phyloP scores from a whole-genome alignment of 2,329 filamentous ascomycete genomes.

The Bertia moriformis region DNA sequence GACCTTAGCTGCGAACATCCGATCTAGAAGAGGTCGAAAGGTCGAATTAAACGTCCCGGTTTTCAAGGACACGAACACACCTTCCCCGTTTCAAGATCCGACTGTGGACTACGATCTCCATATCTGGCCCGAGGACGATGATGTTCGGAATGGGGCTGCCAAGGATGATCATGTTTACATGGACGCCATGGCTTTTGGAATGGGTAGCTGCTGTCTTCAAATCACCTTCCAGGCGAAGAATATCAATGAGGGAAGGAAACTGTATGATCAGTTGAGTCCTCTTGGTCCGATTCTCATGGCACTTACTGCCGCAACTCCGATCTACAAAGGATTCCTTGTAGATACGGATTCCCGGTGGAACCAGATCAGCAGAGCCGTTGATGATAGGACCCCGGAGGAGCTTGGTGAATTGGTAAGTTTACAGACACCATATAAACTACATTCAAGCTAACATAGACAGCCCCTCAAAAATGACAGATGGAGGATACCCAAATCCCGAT shows the following conservation, averaged over 20 bases:
- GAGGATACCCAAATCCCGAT: constrained; percentile 90
- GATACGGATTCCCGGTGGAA: constrained; percentile 98
- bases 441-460: constrained; percentile 21
- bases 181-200: constrained; percentile 99
- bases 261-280: constrained; percentile 93
- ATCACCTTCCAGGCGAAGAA: constrained; percentile 99
- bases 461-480: constrained; percentile 74
- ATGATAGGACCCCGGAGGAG: constrained; percentile 85
- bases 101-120: constrained; percentile 86
- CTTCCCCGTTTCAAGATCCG: constrained; percentile 79
- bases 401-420: constrained; percentile 64
- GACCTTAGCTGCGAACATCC: constrained; percentile 85
- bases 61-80: constrained; percentile 74
- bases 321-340: constrained; percentile 94
- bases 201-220: constrained; percentile 96
- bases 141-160: constrained; percentile 77
- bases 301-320: constrained; percentile 82
- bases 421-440: constrained; percentile 4
- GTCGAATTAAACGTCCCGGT: constrained; percentile 93
- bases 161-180: constrained; percentile 93
- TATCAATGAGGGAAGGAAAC: constrained; percentile 76
- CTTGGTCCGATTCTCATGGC: constrained; percentile 85
- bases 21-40: constrained; percentile 75
- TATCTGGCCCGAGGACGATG: constrained; percentile 87
- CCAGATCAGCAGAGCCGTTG: constrained; percentile 81